Base-by-base conservation (phyloP, 352 stramenopile species). In the Elongisporangium senticosum region DNA sequence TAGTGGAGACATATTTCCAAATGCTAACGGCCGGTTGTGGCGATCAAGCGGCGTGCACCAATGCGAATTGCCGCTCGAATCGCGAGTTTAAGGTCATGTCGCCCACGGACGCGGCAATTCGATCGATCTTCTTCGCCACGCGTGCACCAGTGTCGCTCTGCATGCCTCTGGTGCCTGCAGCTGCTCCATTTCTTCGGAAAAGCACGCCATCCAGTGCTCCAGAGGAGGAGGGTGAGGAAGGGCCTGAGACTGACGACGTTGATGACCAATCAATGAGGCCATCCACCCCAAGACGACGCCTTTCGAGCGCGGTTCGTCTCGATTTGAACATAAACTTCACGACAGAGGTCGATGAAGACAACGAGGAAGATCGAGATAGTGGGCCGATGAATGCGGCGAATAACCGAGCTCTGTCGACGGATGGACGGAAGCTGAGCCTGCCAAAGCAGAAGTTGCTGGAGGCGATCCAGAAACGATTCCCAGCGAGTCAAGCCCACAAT, bases 361-460 rank as follows among this genome's bases (percentile, higher is more conserved):
- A 20, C 17, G 49, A 54, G 14, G 49, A 21, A 4, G 11, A 4
- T 1, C 13, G 24, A 14, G 23, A 19, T 19, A 13, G 48, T 56
- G 26, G 7, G 15, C 10, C 62, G 24, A 11, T 40, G 0, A 65
- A 71, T 24, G 20, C 28, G 47, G n/a, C 4, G 56, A 13, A 15
- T 24, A 52, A 14, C 37, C 56, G 13, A 21, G 33, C 33, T 15
- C 10, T 43, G 1, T 43, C 17, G 15, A 19, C 7, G 7, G 28
- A 58, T 7, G 43, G 63, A 49, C 53, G 75, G 47, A 67, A 56
- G 47, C 56, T 77, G 22, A 88, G 79, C 73, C 69, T 79, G 37
- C 74, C 70, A 19, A 91, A 91, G 65, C 67, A 88, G 54, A 88
- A 86, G 60, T 68, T 91, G 17, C 65, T 89, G 21, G 68, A 86